phyloP scores from a whole-genome alignment of 768 basidiomycete species.

The Boletus edulis region DNA sequence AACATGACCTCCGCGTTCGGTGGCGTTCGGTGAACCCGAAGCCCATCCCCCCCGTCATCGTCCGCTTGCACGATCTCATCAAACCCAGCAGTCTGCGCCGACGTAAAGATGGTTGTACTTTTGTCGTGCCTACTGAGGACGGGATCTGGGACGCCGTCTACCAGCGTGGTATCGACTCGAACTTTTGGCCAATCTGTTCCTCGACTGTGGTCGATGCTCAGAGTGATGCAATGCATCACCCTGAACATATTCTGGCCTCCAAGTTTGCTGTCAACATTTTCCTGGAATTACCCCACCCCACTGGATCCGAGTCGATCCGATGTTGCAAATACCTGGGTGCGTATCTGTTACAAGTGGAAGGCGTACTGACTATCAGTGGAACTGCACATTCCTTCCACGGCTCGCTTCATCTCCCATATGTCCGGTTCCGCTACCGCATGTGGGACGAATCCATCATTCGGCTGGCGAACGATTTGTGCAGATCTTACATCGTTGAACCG shows the following conservation, averaged over 20 bases:
- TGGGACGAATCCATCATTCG: slow-evolving; percentile 20
- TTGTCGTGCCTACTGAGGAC: slow-evolving; percentile 3
- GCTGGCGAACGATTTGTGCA: slow-evolving; percentile 2
- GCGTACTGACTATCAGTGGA: background rate
- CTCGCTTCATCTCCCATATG: slow-evolving; percentile 4
- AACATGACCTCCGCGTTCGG: background rate
- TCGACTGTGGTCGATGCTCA: background rate
- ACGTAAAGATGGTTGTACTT: slow-evolving; percentile 4
- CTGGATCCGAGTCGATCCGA: background rate
- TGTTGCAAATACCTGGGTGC: slow-evolving; percentile 25
- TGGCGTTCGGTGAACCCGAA: slow-evolving; percentile 12
- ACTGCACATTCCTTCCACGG: background rate
- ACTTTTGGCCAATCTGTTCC: slow-evolving; percentile 4
- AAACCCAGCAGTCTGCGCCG: background rate
- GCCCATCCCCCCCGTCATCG: slow-evolving; percentile 23
- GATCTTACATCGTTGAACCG: background rate
- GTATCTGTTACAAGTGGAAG: slow-evolving; percentile 12
- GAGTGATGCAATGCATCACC: background rate
- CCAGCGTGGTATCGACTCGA: slow-evolving; percentile 13
- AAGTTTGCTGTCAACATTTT: slow-evolving; percentile 28
- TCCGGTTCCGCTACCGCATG: slow-evolving; percentile 17
- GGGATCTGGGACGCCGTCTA: slow-evolving; percentile 14
- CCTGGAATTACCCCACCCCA: slow-evolving; percentile 2
- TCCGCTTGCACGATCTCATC: slow-evolving; percentile 16
- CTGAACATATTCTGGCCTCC: slow-evolving; percentile 16